Evolutionary conservation across 2,329 filamentous ascomycete genomes (phyloP).

Genomic region (Calonectria pteridis): DNA sequence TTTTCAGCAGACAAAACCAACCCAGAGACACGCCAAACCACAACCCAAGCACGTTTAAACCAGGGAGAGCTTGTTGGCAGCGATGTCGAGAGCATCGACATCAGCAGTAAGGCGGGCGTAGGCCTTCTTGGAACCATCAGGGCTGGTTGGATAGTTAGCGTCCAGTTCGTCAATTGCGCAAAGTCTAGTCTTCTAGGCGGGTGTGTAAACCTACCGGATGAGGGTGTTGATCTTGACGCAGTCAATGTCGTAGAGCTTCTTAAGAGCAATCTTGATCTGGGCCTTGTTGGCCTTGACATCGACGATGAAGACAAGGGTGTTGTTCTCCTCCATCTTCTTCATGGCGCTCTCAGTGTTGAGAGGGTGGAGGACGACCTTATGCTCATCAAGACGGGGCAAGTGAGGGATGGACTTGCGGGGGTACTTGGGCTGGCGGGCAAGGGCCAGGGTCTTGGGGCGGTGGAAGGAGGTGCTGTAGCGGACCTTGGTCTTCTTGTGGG

Average conservation of each 20-base stretch:
- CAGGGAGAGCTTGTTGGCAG: constrained; percentile 97
- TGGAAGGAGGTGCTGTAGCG: constrained; percentile 95
- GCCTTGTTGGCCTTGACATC: constrained; percentile 99
- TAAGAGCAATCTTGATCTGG: constrained; percentile 97
- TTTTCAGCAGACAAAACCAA: constrained; percentile 51
- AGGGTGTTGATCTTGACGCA: constrained; percentile 99
- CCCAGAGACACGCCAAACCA: constrained; percentile 52
- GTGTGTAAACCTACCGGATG: constrained; percentile 77
- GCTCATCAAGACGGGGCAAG: constrained; percentile 92
- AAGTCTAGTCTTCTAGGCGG: not conserved
- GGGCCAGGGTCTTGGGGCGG: constrained; percentile 94
- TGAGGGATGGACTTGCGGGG: constrained; percentile 95
- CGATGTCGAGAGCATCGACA: constrained; percentile 98
- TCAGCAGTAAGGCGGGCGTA: constrained; percentile 95
- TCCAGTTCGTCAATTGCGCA: constrained; percentile 5
- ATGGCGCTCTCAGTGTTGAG: constrained; percentile 99
- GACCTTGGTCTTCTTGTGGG: constrained; percentile 92
- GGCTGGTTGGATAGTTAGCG: constrained; percentile 64
- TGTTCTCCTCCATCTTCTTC: constrained; percentile 99
- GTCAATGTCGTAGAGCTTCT: constrained; percentile 99
- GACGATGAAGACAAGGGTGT: constrained; percentile 98
- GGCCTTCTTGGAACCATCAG: constrained; percentile 98
- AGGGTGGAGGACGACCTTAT: constrained; percentile 98
- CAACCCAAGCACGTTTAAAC: constrained; percentile 74
- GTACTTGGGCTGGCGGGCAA: constrained; percentile 94